Percentiles rank a stretch among this genome's conserved stretches.
Evolutionary conservation across 108 stramenopile genomes (phyloP).

Genomic region (Mayamaea pseudoterrestris): DNA sequence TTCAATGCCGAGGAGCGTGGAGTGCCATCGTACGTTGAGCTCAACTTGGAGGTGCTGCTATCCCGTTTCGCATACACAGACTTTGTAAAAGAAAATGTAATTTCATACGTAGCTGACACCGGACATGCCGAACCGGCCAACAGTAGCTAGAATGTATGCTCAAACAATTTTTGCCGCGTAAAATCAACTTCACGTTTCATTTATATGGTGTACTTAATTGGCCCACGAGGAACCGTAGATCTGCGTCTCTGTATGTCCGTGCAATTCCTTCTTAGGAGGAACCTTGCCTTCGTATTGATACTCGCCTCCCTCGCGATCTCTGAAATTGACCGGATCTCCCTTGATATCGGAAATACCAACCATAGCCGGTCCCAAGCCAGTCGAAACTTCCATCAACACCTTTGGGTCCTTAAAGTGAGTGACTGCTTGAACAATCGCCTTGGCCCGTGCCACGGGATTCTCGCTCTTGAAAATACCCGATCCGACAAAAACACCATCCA

Average conservation of each 20-base stretch:
- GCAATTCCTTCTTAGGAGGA: conserved; percentile 82
- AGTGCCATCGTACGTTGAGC: too few relatives aligned
- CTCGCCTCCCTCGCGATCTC: conserved; percentile 95
- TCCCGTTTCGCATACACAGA: too few relatives aligned
- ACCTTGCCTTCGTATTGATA: conserved; percentile 61
- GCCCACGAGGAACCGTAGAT: conserved; percentile 94
- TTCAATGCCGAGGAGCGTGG: too few relatives aligned
- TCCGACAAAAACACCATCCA: conserved; percentile 99
- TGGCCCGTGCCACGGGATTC: conserved; percentile 89
- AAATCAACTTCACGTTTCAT: too few relatives aligned
- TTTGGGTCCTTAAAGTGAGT: conserved; percentile 97
- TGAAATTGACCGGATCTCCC: conserved; percentile 92
- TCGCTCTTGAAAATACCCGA: conserved; percentile 94
- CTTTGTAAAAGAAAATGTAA: too few relatives aligned
- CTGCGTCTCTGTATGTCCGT: conserved; percentile 86
- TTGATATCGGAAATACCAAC: conserved; percentile 96
- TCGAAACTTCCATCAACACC: conserved; percentile 90
- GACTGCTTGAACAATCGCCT: conserved; percentile 92
- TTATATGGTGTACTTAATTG: too few relatives aligned
- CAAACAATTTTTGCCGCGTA: too few relatives aligned
- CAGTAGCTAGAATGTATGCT: too few relatives aligned
- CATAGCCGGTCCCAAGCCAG: conserved; percentile 96
- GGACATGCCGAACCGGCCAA: too few relatives aligned
- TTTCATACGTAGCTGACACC: too few relatives aligned
- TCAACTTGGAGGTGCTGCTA: too few relatives aligned